Conservation (phyloP, 164 flowering plant species). For the Amborella trichopoda region DNA sequence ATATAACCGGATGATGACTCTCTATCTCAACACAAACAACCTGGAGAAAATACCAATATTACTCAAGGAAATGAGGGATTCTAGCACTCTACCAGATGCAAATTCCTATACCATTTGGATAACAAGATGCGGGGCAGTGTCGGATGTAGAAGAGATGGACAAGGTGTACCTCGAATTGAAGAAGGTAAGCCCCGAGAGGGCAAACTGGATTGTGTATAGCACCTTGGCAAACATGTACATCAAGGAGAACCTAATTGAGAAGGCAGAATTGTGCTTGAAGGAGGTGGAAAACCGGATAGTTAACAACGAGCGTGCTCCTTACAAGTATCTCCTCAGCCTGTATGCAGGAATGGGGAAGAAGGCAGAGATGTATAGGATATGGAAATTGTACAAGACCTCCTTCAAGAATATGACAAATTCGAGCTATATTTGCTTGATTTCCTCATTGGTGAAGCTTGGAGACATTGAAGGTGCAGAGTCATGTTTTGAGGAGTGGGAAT, state of each 20-base stretch:
- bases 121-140: slow-evolving; percentile 53
- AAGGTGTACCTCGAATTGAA: slow-evolving; percentile 55
- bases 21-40: slow-evolving; percentile 64
- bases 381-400: slow-evolving; percentile 51
- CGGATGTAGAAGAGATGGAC: slow-evolving; percentile 58
- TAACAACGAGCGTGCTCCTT: slow-evolving; percentile 59
- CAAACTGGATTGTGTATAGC: slow-evolving; percentile 85
- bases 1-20: slow-evolving; percentile 87
- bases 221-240: slow-evolving; percentile 77
- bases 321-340: slow-evolving; percentile 67
- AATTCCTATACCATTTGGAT: slow-evolving; percentile 89
- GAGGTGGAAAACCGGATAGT: slow-evolving; percentile 53
- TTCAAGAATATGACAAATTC: slow-evolving; percentile 57
- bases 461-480: slow-evolving; percentile 66
- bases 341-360: slow-evolving; percentile 56
- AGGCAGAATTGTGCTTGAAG: slow-evolving; percentile 59
- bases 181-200: slow-evolving; percentile 29
- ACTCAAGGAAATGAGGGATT: slow-evolving; percentile 60
- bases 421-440: slow-evolving; percentile 62
- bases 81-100: slow-evolving; percentile 37
- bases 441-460: slow-evolving; percentile 43
- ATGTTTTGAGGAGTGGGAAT: slow-evolving; percentile 63
- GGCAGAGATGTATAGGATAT: slow-evolving; percentile 61
- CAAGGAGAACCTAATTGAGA: slow-evolving; percentile 37
- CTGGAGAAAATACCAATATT: slow-evolving; percentile 45